Evolutionary conservation across 208 protist genomes (phyloP), one percentile per base, ranked within the genome.

Genomic region (Vickermania ingenoplastis): DNA sequence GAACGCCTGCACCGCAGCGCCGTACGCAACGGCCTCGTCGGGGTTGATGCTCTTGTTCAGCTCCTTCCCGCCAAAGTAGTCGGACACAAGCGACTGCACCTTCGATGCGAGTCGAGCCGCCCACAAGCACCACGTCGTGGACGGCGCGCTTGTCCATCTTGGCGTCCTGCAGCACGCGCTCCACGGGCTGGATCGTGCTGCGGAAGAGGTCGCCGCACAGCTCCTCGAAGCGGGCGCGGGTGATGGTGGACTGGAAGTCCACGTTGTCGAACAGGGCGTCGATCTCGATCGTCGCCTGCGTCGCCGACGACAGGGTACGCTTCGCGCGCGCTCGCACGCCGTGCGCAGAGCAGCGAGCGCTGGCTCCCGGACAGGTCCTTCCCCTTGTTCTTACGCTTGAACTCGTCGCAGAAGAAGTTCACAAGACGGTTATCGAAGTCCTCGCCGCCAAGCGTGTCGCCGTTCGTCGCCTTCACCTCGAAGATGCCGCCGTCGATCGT

Each of bases 1-100:
- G 63, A 63, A 69, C 29, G 83, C 97, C 79, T 98, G 96, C 56
- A 99, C 96, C 24, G 97, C 97, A 30, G 97, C 97, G 59, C 97
- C 97, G 26, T 96, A 79, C 3, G 97, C 97, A 14, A 99, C 97
- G 28, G 91, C 97, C 73, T 99, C 97, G 63, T 99, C n/a, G n/a
- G n/a, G n/a, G n/a, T n/a, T n/a, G n/a, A n/a, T n/a, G n/a, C n/a
- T n/a, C n/a, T n/a, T n/a, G 68, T 0, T 98, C 83, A 52, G 75
- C 67, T 73, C 88, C 91, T 79, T 69, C 75, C 55, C 60, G 14
- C 45, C 57, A 30, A 81, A 81, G 28, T 64, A 53, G 13, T 92
- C 41, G 59, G 61, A 23, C 90, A 73, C 28, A n/a, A 95, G 30
- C 31, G 76, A 45, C 67, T 94, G 91, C 2, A 99, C 75, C 65